Evolutionary conservation across 108 stramenopile genomes (phyloP).

Genomic region (Fragilaria radians): DNA sequence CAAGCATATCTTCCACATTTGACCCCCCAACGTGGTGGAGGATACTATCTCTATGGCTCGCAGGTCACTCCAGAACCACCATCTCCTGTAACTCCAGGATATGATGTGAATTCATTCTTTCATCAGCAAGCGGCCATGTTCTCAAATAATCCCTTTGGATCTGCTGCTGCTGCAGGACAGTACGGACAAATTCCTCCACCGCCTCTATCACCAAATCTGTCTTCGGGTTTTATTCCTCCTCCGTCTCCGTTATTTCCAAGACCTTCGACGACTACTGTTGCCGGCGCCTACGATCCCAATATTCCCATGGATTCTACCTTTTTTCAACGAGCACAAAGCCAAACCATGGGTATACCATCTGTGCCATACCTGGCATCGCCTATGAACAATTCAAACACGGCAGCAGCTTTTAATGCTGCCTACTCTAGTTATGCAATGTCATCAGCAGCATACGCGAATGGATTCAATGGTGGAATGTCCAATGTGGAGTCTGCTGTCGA

Average conservation of each 20-base stretch:
- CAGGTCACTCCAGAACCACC: slow-evolving; percentile 34
- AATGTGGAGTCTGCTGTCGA: background rate
- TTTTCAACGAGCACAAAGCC: background rate
- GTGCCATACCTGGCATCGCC: background rate
- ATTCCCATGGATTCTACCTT: background rate
- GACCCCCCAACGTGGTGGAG: slow-evolving; percentile 25
- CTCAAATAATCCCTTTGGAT: slow-evolving; percentile 1
- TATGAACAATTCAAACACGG: background rate
- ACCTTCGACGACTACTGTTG: too few relatives aligned
- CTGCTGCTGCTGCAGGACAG: slow-evolving; percentile 10
- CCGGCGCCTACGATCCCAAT: slow-evolving; percentile 2
- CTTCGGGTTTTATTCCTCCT: slow-evolving; percentile 13
- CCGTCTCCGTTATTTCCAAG: slow-evolving; percentile 52
- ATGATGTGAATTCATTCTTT: slow-evolving; percentile 25
- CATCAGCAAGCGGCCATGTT: slow-evolving; percentile 17
- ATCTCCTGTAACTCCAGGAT: slow-evolving; percentile 16
- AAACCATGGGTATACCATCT: background rate
- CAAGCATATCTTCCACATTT: slow-evolving; percentile 17
- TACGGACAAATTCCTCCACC: slow-evolving; percentile 1
- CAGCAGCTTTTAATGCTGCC: background rate
- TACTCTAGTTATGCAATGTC: background rate
- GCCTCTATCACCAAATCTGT: slow-evolving; percentile 3
- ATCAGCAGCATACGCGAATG: background rate
- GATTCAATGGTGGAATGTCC: background rate
- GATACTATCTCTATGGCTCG: slow-evolving; percentile 12